Percentiles rank a stretch among this genome's conserved stretches.
These are phyloP conservation scores for Lecanicillium sp. DNA, from an alignment of 2,329 filamentous ascomycete genomes.

Conservation along the genomic window DNA sequence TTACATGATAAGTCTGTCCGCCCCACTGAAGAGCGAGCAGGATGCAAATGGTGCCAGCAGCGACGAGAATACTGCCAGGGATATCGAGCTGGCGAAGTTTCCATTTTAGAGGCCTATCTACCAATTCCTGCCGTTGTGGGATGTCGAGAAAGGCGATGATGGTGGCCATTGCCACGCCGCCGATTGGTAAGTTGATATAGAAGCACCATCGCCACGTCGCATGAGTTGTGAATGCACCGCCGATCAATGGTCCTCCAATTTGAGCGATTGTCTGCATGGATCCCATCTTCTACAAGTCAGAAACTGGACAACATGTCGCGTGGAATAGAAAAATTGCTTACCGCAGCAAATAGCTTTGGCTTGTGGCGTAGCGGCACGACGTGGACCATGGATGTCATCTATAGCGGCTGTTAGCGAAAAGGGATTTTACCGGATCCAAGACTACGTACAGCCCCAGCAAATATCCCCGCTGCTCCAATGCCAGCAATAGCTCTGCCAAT, in stretches of 20 bases:
- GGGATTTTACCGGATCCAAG: too few relatives aligned
- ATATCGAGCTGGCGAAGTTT: neutral
- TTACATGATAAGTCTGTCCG: slow-evolving; percentile 21
- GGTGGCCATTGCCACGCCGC: slow-evolving; percentile 16
- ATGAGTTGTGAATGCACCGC: slow-evolving; percentile 13
- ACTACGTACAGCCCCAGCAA: slow-evolving; percentile 24
- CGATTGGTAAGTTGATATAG: slow-evolving; percentile 21
- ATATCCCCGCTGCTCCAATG: slow-evolving; percentile 22
- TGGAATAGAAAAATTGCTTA: too few relatives aligned
- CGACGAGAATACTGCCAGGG: neutral
- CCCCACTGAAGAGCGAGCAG: slow-evolving; percentile 39
- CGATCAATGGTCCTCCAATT: slow-evolving; percentile 12
- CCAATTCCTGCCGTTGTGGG: slow-evolving; percentile 1
- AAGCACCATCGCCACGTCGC: slow-evolving; percentile 4
- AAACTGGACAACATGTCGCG: too few relatives aligned
- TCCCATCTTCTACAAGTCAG: too few relatives aligned
- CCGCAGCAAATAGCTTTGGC: too few relatives aligned
- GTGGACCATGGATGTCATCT: too few relatives aligned
- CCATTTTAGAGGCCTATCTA: neutral
- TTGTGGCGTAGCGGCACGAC: too few relatives aligned
- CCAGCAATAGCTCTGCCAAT: slow-evolving; percentile 25
- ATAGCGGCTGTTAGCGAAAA: slow-evolving; percentile 19
- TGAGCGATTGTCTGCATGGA: too few relatives aligned
- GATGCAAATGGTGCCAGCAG: slow-evolving; percentile 28
- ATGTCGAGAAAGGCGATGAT: slow-evolving; percentile 8